Evolutionary conservation across 768 basidiomycete genomes (phyloP).

Genomic region (Calocera cornea): DNA sequence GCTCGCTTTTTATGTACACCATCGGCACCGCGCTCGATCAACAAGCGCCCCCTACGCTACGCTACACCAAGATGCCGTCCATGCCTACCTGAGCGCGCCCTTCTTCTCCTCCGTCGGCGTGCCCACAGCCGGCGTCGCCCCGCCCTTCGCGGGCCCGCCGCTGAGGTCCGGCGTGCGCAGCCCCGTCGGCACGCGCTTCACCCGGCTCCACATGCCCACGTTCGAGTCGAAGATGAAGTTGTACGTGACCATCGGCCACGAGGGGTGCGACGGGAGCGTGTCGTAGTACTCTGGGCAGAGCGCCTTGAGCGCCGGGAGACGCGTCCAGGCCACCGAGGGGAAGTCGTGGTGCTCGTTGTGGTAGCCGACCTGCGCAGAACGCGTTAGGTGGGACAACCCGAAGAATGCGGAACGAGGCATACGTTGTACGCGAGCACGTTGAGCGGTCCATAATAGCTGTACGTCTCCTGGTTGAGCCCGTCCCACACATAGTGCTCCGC

Average conservation of each 20-base stretch:
- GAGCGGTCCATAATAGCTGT: constrained; percentile 86
- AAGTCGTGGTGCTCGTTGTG: constrained; percentile 99
- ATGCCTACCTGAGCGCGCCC: background rate
- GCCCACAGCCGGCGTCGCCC: background rate
- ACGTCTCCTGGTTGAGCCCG: constrained; percentile 85
- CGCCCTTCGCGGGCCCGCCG: background rate
- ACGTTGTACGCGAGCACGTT: constrained; percentile 91
- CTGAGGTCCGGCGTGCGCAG: constrained; percentile 2
- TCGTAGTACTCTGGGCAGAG: constrained; percentile 91
- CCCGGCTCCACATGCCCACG: constrained; percentile 79
- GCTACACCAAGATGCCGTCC: background rate
- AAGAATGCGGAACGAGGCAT: constrained; percentile 20
- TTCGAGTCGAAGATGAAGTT: constrained; percentile 87
- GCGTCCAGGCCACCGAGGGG: constrained; percentile 91
- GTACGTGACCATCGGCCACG: constrained; percentile 88
- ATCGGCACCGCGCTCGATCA: background rate
- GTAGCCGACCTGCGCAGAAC: constrained; percentile 64
- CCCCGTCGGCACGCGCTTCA: constrained; percentile 40
- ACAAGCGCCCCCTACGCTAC: background rate
- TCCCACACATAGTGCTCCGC: constrained; percentile 96
- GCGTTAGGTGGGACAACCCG: background rate
- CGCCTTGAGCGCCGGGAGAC: constrained; percentile 63
- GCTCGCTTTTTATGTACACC: background rate
- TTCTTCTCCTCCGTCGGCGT: background rate
- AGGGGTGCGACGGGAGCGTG: constrained; percentile 68